phyloP scores from a whole-genome alignment of 164 flowering plant genomes.

The Umbilicus rupestris region DNA sequence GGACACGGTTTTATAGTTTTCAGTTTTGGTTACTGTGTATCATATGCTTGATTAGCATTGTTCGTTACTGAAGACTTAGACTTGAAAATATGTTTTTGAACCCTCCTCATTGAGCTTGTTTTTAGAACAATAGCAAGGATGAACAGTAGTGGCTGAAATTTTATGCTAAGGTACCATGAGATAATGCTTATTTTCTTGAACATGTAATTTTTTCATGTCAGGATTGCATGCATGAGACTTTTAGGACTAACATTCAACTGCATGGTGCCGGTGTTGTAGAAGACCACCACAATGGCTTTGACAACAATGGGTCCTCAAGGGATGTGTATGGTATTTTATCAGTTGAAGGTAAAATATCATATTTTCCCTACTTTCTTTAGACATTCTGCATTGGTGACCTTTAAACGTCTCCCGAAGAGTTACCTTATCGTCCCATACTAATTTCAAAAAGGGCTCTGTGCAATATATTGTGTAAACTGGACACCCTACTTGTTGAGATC shows the following conservation, averaged over 20 bases:
- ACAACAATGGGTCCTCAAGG: constrained; percentile 41
- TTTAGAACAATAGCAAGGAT: background rate
- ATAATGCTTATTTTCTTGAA: constrained; percentile 10
- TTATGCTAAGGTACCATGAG: background rate
- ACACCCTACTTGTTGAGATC: no score
- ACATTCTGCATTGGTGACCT: no score
- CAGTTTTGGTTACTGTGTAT: background rate
- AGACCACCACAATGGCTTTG: constrained; percentile 57
- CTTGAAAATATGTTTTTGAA: background rate
- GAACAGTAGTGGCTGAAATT: background rate
- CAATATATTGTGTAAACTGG: no score
- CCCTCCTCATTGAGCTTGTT: background rate
- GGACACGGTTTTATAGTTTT: background rate
- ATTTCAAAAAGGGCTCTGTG: no score
- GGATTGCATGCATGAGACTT: constrained; percentile 76
- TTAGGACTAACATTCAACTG: constrained; percentile 46
- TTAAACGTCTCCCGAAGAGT: no score
- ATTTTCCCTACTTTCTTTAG: background rate
- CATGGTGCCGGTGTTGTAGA: constrained; percentile 53
- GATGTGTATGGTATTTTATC: constrained; percentile 37
- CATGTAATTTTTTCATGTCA: constrained; percentile 16
- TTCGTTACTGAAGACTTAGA: background rate
- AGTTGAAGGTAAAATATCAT: constrained; percentile 38
- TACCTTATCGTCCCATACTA: no score
- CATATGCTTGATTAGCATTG: background rate